Base-by-base conservation (phyloP, 495 filamentous ascomycete species). In the Emericellopsis terricola region DNA sequence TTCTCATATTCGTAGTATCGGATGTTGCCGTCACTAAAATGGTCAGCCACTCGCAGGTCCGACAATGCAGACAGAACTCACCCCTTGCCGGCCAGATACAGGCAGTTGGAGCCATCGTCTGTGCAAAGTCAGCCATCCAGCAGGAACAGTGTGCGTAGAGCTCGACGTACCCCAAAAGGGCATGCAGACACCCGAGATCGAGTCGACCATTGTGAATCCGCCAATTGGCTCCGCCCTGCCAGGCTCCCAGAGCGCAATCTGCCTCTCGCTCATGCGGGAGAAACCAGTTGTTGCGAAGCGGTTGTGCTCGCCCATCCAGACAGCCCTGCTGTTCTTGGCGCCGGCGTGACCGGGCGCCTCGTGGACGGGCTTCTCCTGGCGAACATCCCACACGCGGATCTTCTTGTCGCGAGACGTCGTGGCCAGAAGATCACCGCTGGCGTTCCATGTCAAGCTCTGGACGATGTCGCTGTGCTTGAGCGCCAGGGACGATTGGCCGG, bases 351-450 rank as follows among this genome's bases (percentile, higher is more conserved):
- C 89, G 11, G 72, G 58, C 23, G 76, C 73, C 52, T 93, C 89
- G 40, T 91, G 78, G 2, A 73, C 83, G 17, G 85, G 73, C 48
- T 69, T 76, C 59, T 96, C 77, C 57, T 94, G 86, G 49, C 89
- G 74, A 15, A 84, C 80, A 65, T 97, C 89, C 89, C 89, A 96
- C 40, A 96, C 72, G 18, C 91, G 73, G 36, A 97, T 68, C 64
- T 92, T 96, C 73, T 97, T 97, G 68, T 96, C 91, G 31, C 91
- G 74, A 19, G 82, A 94, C 10, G 89, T 96, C 1, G 89, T 97
- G 28, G 81, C 85, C 37, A 97, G 59, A 47, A 92, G 62, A 19
- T 79, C 74, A 30, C 89, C 89, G 43, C 86, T 83, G 44, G 82
- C 83, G 53, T 77, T 94, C 89, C 89, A 97, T 15, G 86, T 92